phyloP scores from a whole-genome alignment of 768 basidiomycete genomes.

The Royoungia palumana region DNA sequence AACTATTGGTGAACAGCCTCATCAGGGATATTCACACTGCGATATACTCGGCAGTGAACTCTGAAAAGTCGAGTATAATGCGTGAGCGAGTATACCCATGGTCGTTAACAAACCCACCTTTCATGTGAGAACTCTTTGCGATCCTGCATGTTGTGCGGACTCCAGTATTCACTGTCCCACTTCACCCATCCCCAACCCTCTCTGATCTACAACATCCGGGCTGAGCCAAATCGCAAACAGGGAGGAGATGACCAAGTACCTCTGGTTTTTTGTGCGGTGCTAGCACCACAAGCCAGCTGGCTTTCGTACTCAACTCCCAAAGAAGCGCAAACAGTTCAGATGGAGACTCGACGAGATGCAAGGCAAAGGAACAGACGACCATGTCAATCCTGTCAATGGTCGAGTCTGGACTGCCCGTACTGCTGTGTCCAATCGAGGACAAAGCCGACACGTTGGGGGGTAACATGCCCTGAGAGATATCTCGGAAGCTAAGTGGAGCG shows the following conservation, averaged over 20 bases:
- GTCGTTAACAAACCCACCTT: constrained; percentile 30
- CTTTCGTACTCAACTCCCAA: constrained; percentile 59
- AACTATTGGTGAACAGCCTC: constrained; percentile 4
- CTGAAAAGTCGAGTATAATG: constrained; percentile 5
- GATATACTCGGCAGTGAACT: constrained; percentile 32
- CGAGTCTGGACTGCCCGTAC: neutral
- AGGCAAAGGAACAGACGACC: constrained; percentile 69
- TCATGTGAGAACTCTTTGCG: constrained; percentile 46
- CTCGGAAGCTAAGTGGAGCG: constrained; percentile 56
- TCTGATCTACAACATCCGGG: constrained; percentile 45
- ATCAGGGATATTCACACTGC: constrained; percentile 15
- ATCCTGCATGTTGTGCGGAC: constrained; percentile 38
- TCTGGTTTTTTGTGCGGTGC: constrained; percentile 79
- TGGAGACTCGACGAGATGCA: constrained; percentile 61
- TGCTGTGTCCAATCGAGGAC: constrained; percentile 5
- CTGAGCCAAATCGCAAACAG: neutral
- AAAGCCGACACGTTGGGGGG: constrained; percentile 31
- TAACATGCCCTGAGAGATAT: constrained; percentile 55
- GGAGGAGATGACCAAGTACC: constrained; percentile 33
- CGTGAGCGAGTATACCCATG: neutral
- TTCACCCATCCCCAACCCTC: constrained; percentile 65
- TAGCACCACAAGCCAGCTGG: constrained; percentile 62
- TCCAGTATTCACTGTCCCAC: constrained; percentile 55
- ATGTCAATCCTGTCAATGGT: constrained; percentile 44
- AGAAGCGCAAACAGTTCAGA: constrained; percentile 64